Conservation (phyloP, 2,329 filamentous ascomycete species). For the Zymoseptoria pseudotritici region DNA sequence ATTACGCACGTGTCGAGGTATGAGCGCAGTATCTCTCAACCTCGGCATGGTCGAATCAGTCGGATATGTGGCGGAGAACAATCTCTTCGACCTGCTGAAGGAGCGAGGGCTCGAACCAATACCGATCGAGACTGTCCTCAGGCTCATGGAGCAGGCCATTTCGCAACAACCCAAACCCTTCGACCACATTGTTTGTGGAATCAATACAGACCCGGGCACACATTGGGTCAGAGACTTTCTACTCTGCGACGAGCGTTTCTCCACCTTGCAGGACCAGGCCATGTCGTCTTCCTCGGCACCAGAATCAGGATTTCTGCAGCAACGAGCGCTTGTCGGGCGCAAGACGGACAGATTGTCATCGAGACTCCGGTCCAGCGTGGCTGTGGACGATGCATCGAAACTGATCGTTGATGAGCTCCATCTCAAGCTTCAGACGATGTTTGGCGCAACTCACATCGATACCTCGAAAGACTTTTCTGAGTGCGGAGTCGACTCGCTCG, state of each 20-base stretch:
- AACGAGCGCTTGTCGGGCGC: background rate
- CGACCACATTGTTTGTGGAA: no score
- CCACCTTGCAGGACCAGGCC: no score
- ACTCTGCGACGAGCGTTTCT: no score
- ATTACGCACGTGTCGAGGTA: background rate
- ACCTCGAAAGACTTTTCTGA: background rate
- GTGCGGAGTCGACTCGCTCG: no score
- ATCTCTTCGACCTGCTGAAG: no score
- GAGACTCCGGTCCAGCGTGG: background rate
- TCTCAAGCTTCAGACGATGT: background rate
- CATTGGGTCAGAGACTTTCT: no score
- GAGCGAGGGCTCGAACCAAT: background rate
- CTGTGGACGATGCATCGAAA: background rate
- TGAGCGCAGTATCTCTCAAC: background rate
- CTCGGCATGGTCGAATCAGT: no score
- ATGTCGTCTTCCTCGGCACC: no score
- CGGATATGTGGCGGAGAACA: no score
- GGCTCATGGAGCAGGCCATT: background rate
- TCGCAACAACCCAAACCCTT: background rate
- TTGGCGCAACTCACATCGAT: background rate
- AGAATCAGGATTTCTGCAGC: no score
- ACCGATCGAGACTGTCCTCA: background rate
- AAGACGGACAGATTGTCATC: background rate
- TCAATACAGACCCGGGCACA: no score
- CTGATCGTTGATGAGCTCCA: no score